These are phyloP conservation scores for Basidioascus undulatus DNA, from an alignment of 768 basidiomycete genomes.

Conservation along the genomic window DNA sequence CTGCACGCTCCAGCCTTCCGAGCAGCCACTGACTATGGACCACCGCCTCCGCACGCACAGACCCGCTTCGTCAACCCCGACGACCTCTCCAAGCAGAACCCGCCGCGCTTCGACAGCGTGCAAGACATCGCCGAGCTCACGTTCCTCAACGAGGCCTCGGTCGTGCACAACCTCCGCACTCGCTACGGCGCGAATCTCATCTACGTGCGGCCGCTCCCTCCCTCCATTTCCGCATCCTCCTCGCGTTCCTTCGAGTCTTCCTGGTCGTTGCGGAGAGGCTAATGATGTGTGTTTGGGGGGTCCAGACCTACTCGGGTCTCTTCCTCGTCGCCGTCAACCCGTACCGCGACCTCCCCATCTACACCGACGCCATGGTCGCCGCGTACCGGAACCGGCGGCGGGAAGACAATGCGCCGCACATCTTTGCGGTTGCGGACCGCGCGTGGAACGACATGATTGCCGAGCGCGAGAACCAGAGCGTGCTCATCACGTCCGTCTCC, in stretches of 20 bases:
- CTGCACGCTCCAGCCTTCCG: too few relatives aligned
- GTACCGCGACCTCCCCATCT: conserved; percentile 73
- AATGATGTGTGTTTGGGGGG: too few relatives aligned
- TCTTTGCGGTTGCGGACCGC: conserved; percentile 87
- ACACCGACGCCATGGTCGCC: conserved; percentile 24
- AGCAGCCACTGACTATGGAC: too few relatives aligned
- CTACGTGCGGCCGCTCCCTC: conserved; percentile 35
- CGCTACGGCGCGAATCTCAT: conserved; percentile 79
- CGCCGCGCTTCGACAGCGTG: conserved; percentile 68
- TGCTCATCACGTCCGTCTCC: conserved; percentile 74
- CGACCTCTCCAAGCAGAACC: conserved; percentile 83
- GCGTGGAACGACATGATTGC: conserved; percentile 98
- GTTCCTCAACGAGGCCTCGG: conserved; percentile 91
- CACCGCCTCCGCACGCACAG: too few relatives aligned
- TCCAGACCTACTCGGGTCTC: conserved; percentile 74
- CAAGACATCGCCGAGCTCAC: conserved; percentile 97
- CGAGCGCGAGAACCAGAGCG: conserved; percentile 89
- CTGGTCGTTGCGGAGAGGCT: too few relatives aligned
- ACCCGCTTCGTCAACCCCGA: conserved; percentile 49
- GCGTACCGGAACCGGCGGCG: conserved; percentile 61
- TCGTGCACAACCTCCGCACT: conserved; percentile 86
- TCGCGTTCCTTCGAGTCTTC: not conserved
- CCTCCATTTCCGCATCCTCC: not conserved
- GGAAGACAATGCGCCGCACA: conserved; percentile 78
- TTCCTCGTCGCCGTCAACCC: conserved; percentile 98